A percentile compares a stretch with the other conserved stretches of the same genome.
These are phyloP conservation scores for Sclerotinia trifoliorum DNA, from an alignment of 2,329 filamentous ascomycete genomes.

Conservation along the genomic window DNA sequence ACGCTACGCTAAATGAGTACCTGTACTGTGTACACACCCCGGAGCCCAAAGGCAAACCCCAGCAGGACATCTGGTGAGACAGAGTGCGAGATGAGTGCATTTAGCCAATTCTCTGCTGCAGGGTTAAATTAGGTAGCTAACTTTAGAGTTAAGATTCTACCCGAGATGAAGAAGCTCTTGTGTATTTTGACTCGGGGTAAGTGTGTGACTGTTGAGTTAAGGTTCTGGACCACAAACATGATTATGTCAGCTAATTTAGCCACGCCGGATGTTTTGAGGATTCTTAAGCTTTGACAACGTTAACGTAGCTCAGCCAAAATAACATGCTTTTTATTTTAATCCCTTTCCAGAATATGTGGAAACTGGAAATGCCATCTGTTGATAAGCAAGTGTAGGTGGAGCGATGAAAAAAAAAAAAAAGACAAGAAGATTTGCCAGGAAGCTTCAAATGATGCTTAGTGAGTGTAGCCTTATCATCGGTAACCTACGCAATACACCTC, in stretches of 20 bases:
- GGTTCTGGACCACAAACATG: neutral
- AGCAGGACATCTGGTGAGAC: neutral
- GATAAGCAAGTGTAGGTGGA: neutral
- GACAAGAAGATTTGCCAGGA: neutral
- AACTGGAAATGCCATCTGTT: neutral
- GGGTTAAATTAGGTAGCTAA: neutral
- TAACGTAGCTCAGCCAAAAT: neutral
- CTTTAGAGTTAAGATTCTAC: neutral
- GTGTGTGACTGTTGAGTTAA: neutral
- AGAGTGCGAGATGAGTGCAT: neutral
- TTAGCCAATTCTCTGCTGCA: neutral
- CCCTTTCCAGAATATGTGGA: neutral
- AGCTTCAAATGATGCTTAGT: neutral
- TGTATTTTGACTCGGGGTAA: slow-evolving; percentile 11
- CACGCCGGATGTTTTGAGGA: neutral
- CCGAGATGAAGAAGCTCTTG: neutral
- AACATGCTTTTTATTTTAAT: neutral
- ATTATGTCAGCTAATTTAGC: slow-evolving; percentile 7
- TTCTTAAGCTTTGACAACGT: neutral
- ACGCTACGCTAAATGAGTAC: neutral
- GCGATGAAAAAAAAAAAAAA: neutral
- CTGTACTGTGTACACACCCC: neutral
- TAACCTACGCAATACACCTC: neutral
- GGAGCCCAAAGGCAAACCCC: neutral
- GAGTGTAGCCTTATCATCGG: neutral